Evolutionary conservation across 129 eudicot species (phyloP).

Genomic region (Rutidosis leptorrhynchoides): DNA sequence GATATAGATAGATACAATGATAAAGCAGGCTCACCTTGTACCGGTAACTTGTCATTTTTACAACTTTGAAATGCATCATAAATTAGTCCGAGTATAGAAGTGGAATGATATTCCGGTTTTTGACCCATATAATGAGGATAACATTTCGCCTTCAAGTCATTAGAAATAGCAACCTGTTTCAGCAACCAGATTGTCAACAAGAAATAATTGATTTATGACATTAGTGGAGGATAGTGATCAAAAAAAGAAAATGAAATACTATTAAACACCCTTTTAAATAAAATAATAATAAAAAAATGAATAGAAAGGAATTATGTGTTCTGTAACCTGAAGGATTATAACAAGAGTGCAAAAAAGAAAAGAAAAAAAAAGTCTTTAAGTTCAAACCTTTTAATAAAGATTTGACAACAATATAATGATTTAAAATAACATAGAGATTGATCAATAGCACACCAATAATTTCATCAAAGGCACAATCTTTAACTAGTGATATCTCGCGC

Average conservation of each 20-base stretch:
- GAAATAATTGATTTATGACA: not conserved
- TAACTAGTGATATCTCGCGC: too few species aligned
- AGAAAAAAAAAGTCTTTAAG: too few species aligned
- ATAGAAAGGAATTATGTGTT: too few species aligned
- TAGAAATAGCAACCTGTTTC: slow-evolving; percentile 29
- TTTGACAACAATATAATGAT: not conserved
- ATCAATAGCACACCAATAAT: not conserved
- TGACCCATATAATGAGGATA: slow-evolving; percentile 34
- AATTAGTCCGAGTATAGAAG: slow-evolving; percentile 31
- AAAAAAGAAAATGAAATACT: not conserved
- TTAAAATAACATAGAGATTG: not conserved
- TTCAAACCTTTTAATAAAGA: too few species aligned
- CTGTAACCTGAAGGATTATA: too few species aligned
- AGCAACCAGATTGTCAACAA: not conserved
- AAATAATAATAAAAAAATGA: too few species aligned
- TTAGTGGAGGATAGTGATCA: not conserved
- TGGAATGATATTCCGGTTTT: slow-evolving; percentile 23
- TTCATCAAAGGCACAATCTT: not conserved
- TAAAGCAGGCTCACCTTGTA: slow-evolving; percentile 17
- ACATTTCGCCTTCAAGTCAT: slow-evolving; percentile 17
- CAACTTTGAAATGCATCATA: slow-evolving; percentile 30
- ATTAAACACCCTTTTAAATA: too few species aligned
- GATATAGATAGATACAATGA: not conserved
- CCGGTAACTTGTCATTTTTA: slow-evolving; percentile 27
- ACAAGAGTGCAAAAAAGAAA: too few species aligned